Conservation (phyloP, 2,329 filamentous ascomycete genomes). For the Penicillium verrucosum region DNA sequence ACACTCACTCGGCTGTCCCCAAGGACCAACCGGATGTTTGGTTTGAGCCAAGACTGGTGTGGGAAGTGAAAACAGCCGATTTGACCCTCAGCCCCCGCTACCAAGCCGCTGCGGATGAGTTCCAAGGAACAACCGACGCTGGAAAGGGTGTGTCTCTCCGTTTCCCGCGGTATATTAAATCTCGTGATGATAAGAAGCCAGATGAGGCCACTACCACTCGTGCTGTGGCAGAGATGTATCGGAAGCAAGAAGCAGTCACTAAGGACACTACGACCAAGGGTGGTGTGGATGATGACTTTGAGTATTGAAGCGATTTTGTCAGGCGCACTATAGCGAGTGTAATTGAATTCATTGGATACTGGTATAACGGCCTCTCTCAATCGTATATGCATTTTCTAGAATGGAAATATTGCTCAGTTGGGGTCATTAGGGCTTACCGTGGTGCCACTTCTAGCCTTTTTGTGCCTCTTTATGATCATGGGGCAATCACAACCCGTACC, state of each 20-base stretch:
- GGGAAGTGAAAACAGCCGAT: conserved; percentile 97
- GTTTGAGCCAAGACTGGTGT: conserved; percentile 92
- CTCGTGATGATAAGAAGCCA: conserved; percentile 92
- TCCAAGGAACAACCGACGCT: conserved; percentile 66
- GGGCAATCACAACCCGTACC: not conserved
- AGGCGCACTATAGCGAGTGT: conserved; percentile 1
- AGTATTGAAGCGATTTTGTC: conserved; percentile 61
- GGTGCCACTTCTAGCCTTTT: not conserved
- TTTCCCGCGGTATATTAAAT: conserved; percentile 89
- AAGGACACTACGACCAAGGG: conserved; percentile 83
- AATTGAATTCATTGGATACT: conserved; percentile 8
- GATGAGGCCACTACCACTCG: conserved; percentile 80
- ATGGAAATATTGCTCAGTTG: not conserved
- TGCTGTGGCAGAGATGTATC: conserved; percentile 95
- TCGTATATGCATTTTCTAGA: not conserved
- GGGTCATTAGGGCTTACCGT: not conserved
- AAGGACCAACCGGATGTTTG: conserved; percentile 98
- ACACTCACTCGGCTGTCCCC: conserved; percentile 74
- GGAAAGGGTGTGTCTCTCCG: conserved; percentile 79
- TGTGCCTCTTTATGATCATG: not conserved
- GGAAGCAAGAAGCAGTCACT: conserved; percentile 83
- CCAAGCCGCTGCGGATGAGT: conserved; percentile 81
- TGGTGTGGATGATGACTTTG: conserved; percentile 94
- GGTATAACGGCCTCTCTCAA: not conserved
- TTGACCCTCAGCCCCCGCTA: conserved; percentile 89